Percentiles rank a stretch among this genome's conserved stretches.
Conservation (phyloP, 208 protist genomes). For the Trypanosoma platydactyli region DNA sequence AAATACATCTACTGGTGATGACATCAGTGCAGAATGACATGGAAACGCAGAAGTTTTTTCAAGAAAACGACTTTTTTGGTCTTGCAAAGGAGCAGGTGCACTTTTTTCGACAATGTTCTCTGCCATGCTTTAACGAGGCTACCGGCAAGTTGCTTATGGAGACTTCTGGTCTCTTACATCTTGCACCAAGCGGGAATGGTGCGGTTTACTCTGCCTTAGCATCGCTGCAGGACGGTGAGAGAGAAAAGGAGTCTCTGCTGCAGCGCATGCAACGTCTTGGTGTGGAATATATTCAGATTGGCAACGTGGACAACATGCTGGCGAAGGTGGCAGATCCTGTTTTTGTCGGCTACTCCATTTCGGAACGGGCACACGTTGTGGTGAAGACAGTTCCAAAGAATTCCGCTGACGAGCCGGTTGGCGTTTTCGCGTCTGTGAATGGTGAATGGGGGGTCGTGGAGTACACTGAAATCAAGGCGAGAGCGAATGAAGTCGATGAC, state of each 20-base stretch:
- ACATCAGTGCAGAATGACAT: constrained; percentile 95
- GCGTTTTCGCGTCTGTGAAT: constrained; percentile 92
- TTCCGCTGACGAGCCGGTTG: constrained; percentile 89
- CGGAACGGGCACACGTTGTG: constrained; percentile 71
- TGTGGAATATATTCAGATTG: constrained; percentile 93
- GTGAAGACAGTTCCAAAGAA: constrained; percentile 94
- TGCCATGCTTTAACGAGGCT: constrained; percentile 88
- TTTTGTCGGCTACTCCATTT: constrained; percentile 92
- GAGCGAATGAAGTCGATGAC: constrained; percentile 47
- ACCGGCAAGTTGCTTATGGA: constrained; percentile 95
- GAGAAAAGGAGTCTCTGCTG: constrained; percentile 46
- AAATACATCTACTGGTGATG: constrained; percentile 94
- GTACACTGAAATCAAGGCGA: constrained; percentile 96
- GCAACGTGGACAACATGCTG: constrained; percentile 98
- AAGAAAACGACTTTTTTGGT: constrained; percentile 93
- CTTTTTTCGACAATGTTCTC: constrained; percentile 94
- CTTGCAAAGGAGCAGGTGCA: constrained; percentile 84
- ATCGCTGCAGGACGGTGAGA: background rate
- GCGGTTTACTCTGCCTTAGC: constrained; percentile 81
- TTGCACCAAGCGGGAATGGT: constrained; percentile 97
- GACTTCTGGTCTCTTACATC: constrained; percentile 49
- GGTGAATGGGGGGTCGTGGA: constrained; percentile 94
- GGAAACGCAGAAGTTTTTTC: constrained; percentile 93
- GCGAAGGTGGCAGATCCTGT: constrained; percentile 91
- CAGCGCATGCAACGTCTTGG: constrained; percentile 79